Evolutionary conservation across 1,284 basidiomycete genomes (phyloP), one percentile per base, ranked within the genome.

Genomic region (Pascua guehoae): DNA sequence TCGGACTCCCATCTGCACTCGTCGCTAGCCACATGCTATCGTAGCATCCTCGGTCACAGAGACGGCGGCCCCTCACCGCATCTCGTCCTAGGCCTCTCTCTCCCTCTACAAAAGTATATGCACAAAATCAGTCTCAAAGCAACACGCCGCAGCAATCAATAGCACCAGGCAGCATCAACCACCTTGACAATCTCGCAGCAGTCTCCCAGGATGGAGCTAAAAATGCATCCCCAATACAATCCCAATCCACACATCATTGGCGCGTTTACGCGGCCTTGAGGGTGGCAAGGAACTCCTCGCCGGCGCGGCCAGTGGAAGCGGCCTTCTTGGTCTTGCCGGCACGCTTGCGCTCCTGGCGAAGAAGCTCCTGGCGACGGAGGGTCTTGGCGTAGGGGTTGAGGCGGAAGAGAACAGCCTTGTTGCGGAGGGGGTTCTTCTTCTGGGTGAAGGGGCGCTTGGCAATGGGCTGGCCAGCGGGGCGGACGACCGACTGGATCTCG

Each of bases 381-480:
- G 88, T 88, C 85, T 94, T 96, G 75, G 95, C 95, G 81, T 99
- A 98, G 56, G 96, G 96, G 86, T 99, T 99, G 81, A 99, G 86
- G 72, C 94, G 88, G 92, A 95, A 97, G 77, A 99, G 86, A 71
- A 97, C 83, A 61, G 85, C 88, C 82, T 91, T 93, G 89, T 98
- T 98, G 81, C 86, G 81, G 73, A 96, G 86, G 58, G 95, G 93
- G 85, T 98, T 98, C 89, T 98, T 98, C 89, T 94, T 94, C 83
- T 98, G 95, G 66, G 92, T 93, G 90, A 91, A 96, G 66, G 94
- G 93, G 75, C 74, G 68, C 76, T 78, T 78, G 64, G 80, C 66
- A 80, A 80, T 79, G 65, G 72, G 65, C 68, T 81, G 81, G 67
- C 80, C 82, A 61, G 78, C 76, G 54, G 90, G 88, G 74, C 94